phyloP scores from a whole-genome alignment of 139 green algal genomes.

The Marvania coccoides region DNA sequence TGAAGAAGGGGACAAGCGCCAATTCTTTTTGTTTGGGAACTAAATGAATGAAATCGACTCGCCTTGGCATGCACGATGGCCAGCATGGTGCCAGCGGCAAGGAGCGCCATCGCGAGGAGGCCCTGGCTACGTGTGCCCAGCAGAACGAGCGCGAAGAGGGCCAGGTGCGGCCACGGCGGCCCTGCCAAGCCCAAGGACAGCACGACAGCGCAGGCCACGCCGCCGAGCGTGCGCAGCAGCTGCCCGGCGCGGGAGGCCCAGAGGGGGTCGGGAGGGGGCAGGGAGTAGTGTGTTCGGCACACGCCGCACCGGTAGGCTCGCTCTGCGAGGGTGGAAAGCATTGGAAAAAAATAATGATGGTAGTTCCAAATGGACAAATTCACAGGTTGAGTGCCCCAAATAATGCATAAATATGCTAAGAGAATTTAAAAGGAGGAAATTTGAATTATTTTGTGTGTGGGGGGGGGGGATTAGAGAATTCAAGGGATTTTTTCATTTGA shows the following conservation, averaged over 20 bases:
- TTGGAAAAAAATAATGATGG: no score
- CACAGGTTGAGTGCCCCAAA: no score
- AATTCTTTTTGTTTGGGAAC: no score
- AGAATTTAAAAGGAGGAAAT: no score
- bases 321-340: conserved; percentile 15
- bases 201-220: conserved; percentile 1
- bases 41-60: no score
- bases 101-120: conserved; percentile 12
- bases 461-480: no score
- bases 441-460: no score
- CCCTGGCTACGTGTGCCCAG: conserved; percentile 20
- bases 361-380: no score
- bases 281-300: conserved; percentile 23
- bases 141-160: conserved; percentile 29
- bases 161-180: conserved; percentile 31
- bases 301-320: conserved; percentile 27
- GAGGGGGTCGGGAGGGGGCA: conserved; percentile 3
- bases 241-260: neutral
- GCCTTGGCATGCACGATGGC: conserved; percentile 22
- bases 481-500: no score
- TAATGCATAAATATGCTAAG: no score
- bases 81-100: conserved; percentile 11
- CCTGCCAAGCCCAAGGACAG: conserved; percentile 14
- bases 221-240: neutral
- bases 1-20: no score